Conservation (phyloP, 768 basidiomycete genomes). For the Tulasnella sp. region DNA sequence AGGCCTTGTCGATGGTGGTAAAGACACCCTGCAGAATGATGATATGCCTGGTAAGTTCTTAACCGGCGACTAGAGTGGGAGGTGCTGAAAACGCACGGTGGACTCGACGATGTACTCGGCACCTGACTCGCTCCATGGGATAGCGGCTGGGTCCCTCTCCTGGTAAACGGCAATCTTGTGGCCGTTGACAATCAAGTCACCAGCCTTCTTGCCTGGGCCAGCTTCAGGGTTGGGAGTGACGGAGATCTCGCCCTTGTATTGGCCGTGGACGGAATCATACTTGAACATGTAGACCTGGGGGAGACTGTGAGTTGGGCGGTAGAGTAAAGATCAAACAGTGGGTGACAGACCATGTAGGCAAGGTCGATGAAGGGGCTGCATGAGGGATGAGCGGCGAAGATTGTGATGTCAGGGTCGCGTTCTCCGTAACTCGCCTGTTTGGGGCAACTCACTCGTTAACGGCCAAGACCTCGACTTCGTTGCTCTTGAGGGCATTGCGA, state of each 20-base stretch:
- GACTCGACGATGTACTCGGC: conserved; percentile 96
- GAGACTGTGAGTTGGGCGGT: neutral
- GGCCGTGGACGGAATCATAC: conserved; percentile 88
- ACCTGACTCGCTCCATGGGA: conserved; percentile 71
- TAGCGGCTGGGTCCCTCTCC: conserved; percentile 80
- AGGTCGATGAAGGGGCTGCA: conserved; percentile 92
- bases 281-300: conserved; percentile 95
- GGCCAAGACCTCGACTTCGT: conserved; percentile 78
- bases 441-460: conserved; percentile 73
- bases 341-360: conserved; percentile 75
- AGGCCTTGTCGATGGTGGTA: conserved; percentile 90
- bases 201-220: conserved; percentile 46
- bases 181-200: conserved; percentile 82
- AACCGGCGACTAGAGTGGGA: neutral
- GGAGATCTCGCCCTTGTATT: conserved; percentile 65
- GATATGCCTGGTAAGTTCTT: neutral
- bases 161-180: conserved; percentile 67
- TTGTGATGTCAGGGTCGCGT: neutral
- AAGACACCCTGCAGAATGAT: conserved; percentile 67
- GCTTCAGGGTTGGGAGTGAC: conserved; percentile 41
- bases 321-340: neutral
- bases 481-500: conserved; percentile 78
- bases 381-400: neutral
- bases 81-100: conserved; percentile 49
- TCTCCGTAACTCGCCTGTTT: neutral